Evolutionary conservation across 768 basidiomycete genomes (phyloP).

Genomic region (Lactarius pseudohatsudake): DNA sequence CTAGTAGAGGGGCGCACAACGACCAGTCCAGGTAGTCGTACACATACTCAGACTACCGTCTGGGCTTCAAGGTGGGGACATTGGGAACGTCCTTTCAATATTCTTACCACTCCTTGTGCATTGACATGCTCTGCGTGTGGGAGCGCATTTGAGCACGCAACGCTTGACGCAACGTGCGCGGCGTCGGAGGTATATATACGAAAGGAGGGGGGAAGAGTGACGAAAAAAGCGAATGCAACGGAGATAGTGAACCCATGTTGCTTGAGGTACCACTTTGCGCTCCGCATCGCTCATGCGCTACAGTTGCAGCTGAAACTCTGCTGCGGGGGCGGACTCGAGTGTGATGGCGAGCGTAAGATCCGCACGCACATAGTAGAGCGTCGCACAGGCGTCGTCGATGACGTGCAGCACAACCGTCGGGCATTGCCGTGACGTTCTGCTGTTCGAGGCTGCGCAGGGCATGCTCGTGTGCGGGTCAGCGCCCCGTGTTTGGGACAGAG

Average conservation of each 20-base stretch:
- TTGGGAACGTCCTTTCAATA: not conserved
- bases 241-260: constrained; percentile 22
- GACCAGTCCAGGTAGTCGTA: not conserved
- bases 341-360: constrained; percentile 11
- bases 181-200: not conserved
- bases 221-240: not conserved
- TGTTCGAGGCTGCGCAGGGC: constrained; percentile 9
- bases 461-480: not conserved
- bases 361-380: constrained; percentile 2
- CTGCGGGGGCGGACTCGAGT: not conserved
- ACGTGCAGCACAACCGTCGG: constrained; percentile 5
- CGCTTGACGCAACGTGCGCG: not conserved
- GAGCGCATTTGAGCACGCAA: not conserved
- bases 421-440: constrained; percentile 16
- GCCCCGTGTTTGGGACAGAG: no score
- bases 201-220: no score
- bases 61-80: not conserved
- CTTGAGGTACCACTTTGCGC: constrained; percentile 21
- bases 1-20: not conserved
- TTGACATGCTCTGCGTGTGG: not conserved
- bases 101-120: not conserved
- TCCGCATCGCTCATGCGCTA: constrained; percentile 11
- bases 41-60: not conserved
- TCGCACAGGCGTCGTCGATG: constrained; percentile 12
- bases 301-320: constrained; percentile 6